Conservation (phyloP, 2,329 filamentous ascomycete genomes). For the Stagonosporopsis chrysanthemi region DNA sequence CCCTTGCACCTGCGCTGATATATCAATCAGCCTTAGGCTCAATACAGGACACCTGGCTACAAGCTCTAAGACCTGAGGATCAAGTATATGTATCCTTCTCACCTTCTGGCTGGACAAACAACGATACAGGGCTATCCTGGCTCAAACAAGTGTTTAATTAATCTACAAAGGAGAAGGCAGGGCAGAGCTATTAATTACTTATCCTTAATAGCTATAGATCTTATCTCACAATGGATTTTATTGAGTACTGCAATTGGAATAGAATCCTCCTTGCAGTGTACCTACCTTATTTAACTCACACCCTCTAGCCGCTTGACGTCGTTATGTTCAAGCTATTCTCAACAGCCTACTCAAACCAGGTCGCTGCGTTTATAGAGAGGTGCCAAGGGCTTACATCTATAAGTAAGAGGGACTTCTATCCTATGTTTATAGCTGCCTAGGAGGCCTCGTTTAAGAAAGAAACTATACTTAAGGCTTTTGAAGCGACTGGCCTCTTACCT, state of each 20-base stretch:
- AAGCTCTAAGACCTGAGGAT: background rate
- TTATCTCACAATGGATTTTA: background rate
- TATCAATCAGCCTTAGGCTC: background rate
- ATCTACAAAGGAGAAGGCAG: background rate
- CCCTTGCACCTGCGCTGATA: background rate
- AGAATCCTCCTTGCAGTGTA: background rate
- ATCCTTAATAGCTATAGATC: background rate
- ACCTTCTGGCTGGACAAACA: background rate
- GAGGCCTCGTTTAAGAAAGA: no score
- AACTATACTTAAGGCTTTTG: no score
- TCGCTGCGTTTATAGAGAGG: background rate
- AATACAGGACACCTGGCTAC: background rate
- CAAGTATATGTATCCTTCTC: background rate
- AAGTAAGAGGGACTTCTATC: background rate
- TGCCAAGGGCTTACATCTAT: background rate
- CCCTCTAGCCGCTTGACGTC: background rate
- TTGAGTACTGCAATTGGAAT: background rate
- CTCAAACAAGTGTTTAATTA: background rate
- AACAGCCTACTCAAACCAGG: background rate
- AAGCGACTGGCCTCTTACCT: no score
- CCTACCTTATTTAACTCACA: background rate
- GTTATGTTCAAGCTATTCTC: background rate
- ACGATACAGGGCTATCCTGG: background rate
- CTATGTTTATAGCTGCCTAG: no score
- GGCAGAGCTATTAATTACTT: background rate